These are phyloP conservation scores for Diddensiella transvaalensis DNA, from an alignment of 805 yeast species.

Conservation along the genomic window DNA sequence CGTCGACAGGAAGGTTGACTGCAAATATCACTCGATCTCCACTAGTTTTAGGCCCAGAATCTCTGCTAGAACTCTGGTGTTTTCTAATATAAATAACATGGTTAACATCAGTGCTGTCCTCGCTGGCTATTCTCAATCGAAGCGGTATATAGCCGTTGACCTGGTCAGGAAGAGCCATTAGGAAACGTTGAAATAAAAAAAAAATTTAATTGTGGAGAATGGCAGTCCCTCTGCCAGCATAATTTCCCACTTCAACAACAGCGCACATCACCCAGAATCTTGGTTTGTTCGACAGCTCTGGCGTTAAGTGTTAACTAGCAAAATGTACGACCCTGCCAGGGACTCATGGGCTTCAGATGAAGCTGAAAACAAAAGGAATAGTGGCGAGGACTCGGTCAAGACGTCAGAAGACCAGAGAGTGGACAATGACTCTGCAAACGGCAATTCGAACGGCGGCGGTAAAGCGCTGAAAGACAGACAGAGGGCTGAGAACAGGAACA, in stretches of 20 bases:
- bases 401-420: not conserved
- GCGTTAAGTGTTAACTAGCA: not conserved
- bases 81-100: slow-evolving; percentile 22
- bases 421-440: not conserved
- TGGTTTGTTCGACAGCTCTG: too few relatives aligned
- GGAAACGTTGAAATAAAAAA: not conserved
- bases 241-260: too few relatives aligned
- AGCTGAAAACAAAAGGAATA: not conserved
- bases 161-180: slow-evolving; percentile 17
- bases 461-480: not conserved
- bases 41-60: slow-evolving; percentile 1
- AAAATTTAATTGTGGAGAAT: slow-evolving; percentile 2
- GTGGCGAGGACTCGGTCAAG: not conserved
- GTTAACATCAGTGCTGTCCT: slow-evolving; percentile 10
- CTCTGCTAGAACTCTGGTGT: slow-evolving; percentile 14
- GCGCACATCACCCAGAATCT: too few relatives aligned
- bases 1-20: slow-evolving; percentile 68
- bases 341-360: slow-evolving; percentile 21
- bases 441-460: not conserved
- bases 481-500: not conserved
- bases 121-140: slow-evolving; percentile 18
- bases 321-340: slow-evolving; percentile 28
- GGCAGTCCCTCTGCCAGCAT: too few relatives aligned
- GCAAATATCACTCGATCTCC: slow-evolving; percentile 61
- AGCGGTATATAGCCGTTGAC: slow-evolving; percentile 25